Evolutionary conservation across 2,329 filamentous ascomycete genomes (phyloP), one percentile per base, ranked within the genome.

Genomic region (Calonectria hongkongensis): DNA sequence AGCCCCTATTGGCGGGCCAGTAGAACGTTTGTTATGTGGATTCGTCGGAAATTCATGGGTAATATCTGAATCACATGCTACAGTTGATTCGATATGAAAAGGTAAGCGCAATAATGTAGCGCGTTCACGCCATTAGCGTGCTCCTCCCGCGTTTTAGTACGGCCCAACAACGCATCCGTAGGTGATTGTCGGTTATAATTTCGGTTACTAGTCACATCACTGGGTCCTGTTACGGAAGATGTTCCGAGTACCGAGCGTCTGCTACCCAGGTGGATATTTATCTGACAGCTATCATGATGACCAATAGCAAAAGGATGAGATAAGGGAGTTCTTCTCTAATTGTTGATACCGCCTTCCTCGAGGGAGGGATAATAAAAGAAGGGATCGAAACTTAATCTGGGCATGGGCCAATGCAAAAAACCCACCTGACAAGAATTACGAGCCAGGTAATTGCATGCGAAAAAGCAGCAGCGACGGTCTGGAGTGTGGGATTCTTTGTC

Each of bases 181-280:
- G 58, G 15, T 47, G 39, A 28, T n/a, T 45, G 41, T 63, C 58
- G 58, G 58, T 7, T 47, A 47, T 30, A 28, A 16, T 63, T 18
- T 63, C 58, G 58, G 58, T 3, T 63, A 63, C 18, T 21, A 2
- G 18, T 10, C 21, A 45, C 13, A 62, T 62, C 16, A 28, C 45
- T 9, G 27, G 1, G 16, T 47, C 27, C 27, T 63, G n/a, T 47
- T 41, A 63, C 58, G 58, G 58, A 63, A 63, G 4, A 63, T 33
- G 2, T 63, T 63, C 58, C 58, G 58, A 63, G 41, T 33, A 47
- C 41, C 39, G 41, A 63, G 58, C 41, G 25, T 15, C 25, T 45
- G 41, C 27, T 27, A 28, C 25, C 21, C 10, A 1, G 18, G 27
- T 8, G 5, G 21, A n/a, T 9, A 4, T 30, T 21, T 21, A 33